Conservation (phyloP, 2,329 filamentous ascomycete species). For the Cladophialophora exuberans region DNA sequence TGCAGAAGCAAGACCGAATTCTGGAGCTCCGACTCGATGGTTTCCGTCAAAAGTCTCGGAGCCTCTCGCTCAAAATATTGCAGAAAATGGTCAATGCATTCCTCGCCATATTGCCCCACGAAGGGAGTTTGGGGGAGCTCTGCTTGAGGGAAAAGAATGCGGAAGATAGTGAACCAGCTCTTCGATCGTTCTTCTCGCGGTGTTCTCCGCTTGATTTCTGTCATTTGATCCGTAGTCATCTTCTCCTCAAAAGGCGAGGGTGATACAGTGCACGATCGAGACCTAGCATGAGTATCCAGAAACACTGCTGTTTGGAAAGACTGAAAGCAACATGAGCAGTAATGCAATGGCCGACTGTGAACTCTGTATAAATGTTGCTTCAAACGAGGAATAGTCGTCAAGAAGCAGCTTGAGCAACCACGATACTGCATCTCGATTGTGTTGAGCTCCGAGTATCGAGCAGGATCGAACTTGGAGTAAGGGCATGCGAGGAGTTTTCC, state of each 20-base stretch:
- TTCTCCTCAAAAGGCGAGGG: conserved; percentile 17
- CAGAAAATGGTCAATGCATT: conserved; percentile 3
- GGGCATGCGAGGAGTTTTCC: conserved; percentile 39
- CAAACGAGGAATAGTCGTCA: conserved; percentile 11
- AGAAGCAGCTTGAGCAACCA: conserved; percentile 6
- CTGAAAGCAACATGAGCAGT: conserved; percentile 11
- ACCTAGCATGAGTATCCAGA: neutral
- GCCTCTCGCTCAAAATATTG: conserved; percentile 3
- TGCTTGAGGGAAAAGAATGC: conserved; percentile 17
- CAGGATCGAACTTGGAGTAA: conserved; percentile 31
- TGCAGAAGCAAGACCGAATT: neutral
- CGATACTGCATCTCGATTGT: conserved; percentile 10
- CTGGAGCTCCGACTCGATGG: neutral
- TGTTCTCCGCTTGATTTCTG: conserved; percentile 11
- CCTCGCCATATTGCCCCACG: neutral
- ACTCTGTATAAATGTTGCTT: conserved; percentile 23
- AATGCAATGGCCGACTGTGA: conserved; percentile 3
- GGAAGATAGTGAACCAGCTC: conserved; percentile 19
- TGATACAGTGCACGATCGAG: neutral
- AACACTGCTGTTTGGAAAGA: conserved; percentile 2
- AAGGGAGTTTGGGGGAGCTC: conserved; percentile 6
- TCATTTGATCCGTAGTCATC: conserved; percentile 17
- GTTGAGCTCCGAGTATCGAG: conserved; percentile 17
- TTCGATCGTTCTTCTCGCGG: conserved; percentile 5
- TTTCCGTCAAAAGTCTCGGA: neutral